Base-by-base conservation (phyloP, 2,329 filamentous ascomycete species). In the Verticillium longisporum region DNA sequence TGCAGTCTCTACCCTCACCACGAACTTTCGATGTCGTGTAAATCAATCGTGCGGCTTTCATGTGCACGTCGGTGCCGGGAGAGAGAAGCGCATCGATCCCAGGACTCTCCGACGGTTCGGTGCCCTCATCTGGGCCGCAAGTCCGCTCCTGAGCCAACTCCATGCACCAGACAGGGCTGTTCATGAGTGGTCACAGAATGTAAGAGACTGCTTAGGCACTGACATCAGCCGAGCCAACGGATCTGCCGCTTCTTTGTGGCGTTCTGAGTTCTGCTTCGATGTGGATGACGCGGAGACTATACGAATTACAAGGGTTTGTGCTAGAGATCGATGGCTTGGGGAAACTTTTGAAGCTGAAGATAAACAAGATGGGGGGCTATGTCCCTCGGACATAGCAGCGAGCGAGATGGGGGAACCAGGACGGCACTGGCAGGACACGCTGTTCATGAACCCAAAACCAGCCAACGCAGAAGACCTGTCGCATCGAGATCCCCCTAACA, bases 41-140 rank as follows among this genome's bases (percentile, higher is more conserved):
- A 77, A 77, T 59, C 36, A 63, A 0, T 64, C 67, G 1, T 73
- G 71, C 33, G 74, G 73, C 10, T 65, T 77, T 26, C 73, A 75
- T 57, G 72, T 77, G 14, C 73, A 77, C 56, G 66, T 77, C 4
- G 75, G 73, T 5, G 72, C 71, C 56, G 75, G 75, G 0, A 60
- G 38, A 15, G 57, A 55, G 7, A 61, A 66, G n/a, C 67, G 64
- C 57, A 70, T 76, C 57, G 65, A 71, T 14, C 55, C 70, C 10
- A 62, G 66, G 11, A 66, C 68, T 0, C 32, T 73, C 13, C 70
- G 71, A 13, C 70, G 72, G 32, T 67, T 71, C 10, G 73, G 67
- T 2, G 69, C 69, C 5, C 69, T 76, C 18, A 60, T 72, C 6
- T 77, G 70, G 71, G 73, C 73, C 4, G 71, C 72, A 9, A 74